phyloP scores from a whole-genome alignment of 768 basidiomycete species.

The Russula virescens region DNA sequence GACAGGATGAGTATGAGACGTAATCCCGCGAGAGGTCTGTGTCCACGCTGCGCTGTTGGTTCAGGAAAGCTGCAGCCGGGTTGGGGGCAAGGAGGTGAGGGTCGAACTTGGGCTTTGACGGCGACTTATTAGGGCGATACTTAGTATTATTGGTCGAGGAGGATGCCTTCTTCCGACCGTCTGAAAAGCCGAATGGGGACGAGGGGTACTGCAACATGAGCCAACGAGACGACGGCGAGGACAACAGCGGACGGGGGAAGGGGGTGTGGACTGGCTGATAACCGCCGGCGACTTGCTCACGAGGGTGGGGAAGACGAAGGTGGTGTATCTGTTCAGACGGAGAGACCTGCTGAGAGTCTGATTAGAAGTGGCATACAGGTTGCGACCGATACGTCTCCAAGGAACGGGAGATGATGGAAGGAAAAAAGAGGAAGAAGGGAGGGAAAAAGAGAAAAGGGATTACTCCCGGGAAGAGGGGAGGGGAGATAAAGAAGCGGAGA shows the following conservation, averaged over 20 bases:
- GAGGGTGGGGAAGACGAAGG: slow-evolving; percentile 24
- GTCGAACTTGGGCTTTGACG: slow-evolving; percentile 2
- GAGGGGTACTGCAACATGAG: slow-evolving; percentile 37
- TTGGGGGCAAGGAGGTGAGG: slow-evolving; percentile 10
- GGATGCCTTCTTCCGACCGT: slow-evolving; percentile 29
- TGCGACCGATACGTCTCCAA: slow-evolving; percentile 11
- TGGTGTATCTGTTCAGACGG: slow-evolving; percentile 43
- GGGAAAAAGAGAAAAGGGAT: not conserved
- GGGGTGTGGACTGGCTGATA: slow-evolving; percentile 29
- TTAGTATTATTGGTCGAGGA: slow-evolving; percentile 26
- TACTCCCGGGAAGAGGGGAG: not conserved
- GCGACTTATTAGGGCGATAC: slow-evolving; percentile 18
- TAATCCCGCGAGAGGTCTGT: slow-evolving; percentile 30
- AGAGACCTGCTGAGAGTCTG: slow-evolving; percentile 56
- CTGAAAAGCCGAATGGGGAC: slow-evolving; percentile 33
- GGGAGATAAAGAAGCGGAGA: not conserved
- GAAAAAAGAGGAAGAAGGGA: not conserved
- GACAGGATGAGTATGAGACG: slow-evolving; percentile 30
- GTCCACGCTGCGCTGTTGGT: slow-evolving; percentile 25
- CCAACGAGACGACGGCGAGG: not conserved
- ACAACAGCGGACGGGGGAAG: not conserved
- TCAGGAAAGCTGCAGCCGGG: not conserved
- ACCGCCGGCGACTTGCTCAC: slow-evolving; percentile 29
- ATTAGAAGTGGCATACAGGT: slow-evolving; percentile 28
- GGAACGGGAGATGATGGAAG: not conserved